Evolutionary conservation across 2,329 filamentous ascomycete genomes (phyloP).

Genomic region (Claviceps fusiformis): DNA sequence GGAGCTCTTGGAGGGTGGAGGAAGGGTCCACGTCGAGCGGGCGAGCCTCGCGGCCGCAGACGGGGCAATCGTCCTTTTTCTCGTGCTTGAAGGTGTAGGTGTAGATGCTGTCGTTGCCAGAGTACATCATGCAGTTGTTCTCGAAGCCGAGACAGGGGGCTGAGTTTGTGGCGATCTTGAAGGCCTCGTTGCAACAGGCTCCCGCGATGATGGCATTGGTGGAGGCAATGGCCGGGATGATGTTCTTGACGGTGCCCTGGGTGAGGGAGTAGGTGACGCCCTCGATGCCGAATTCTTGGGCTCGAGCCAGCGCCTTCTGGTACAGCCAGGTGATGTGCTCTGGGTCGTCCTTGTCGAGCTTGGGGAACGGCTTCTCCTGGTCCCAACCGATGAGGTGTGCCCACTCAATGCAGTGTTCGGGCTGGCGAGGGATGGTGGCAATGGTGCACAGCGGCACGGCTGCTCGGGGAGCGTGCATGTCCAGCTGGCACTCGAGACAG

Average conservation of each 20-base stretch:
- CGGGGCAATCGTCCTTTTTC: conserved; percentile 87
- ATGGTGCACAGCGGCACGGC: conserved; percentile 94
- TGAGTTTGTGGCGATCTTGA: conserved; percentile 78
- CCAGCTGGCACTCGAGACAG: conserved; percentile 95
- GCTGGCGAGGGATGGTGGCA: conserved; percentile 89
- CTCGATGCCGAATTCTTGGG: conserved; percentile 75
- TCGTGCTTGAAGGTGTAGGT: conserved; percentile 95
- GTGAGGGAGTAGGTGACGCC: conserved; percentile 94
- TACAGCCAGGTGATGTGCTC: conserved; percentile 98
- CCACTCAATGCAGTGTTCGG: conserved; percentile 98
- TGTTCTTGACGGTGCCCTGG: conserved; percentile 97
- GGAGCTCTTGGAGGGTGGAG: conserved; percentile 66
- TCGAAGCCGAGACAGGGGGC: conserved; percentile 68
- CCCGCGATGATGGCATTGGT: conserved; percentile 96
- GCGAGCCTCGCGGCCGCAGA: conserved; percentile 74
- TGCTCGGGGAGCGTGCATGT: conserved; percentile 97
- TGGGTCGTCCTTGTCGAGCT: conserved; percentile 88
- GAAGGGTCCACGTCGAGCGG: conserved; percentile 58
- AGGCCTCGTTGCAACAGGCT: conserved; percentile 88
- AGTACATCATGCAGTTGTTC: conserved; percentile 99
- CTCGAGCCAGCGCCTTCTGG: conserved; percentile 66
- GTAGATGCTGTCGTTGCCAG: conserved; percentile 87
- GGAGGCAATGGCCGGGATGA: conserved; percentile 94
- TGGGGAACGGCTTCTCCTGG: conserved; percentile 65
- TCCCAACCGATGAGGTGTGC: conserved; percentile 98